Percentiles rank a stretch among this genome's conserved stretches.
Conservation (phyloP, 2,329 filamentous ascomycete genomes). For the Hypoxylon sp. region DNA sequence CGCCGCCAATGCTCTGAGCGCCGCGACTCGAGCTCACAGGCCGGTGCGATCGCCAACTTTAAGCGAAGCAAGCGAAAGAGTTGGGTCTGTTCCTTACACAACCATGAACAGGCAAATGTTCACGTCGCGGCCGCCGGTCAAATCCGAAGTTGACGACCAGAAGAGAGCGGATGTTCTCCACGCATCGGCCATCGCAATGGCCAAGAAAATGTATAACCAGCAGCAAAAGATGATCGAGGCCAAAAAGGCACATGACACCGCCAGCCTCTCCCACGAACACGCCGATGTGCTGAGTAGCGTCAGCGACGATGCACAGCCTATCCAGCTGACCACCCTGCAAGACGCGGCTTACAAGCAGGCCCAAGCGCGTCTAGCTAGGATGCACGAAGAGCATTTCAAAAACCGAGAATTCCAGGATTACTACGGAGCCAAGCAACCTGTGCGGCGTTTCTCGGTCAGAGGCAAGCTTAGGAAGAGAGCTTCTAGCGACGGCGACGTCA, state of each 20-base stretch:
- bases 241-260: conserved; percentile 58
- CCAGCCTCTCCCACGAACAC: conserved; percentile 51
- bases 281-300: conserved; percentile 53
- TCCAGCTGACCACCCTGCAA: conserved; percentile 77
- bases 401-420: conserved; percentile 79
- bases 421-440: conserved; percentile 70
- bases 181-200: conserved; percentile 90
- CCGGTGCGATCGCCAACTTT: conserved; percentile 62
- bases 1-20: conserved; percentile 78
- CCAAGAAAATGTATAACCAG: conserved; percentile 84
- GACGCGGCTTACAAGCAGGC: conserved; percentile 90
- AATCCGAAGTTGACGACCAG: conserved; percentile 80
- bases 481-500: conserved; percentile 75
- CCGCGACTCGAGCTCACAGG: conserved; percentile 77
- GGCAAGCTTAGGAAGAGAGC: conserved; percentile 73
- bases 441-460: conserved; percentile 65
- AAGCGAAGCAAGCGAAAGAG: conserved; percentile 68
- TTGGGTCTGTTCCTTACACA: conserved; percentile 76
- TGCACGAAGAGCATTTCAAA: conserved; percentile 78
- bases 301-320: conserved; percentile 63
- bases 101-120: conserved; percentile 83
- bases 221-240: conserved; percentile 74
- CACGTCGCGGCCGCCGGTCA: conserved; percentile 80
- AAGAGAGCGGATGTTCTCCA: conserved; percentile 79
- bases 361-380: conserved; percentile 83